Evolutionary conservation across 2,329 filamentous ascomycete genomes (phyloP).

Genomic region (Sphaerulina vaccinii): DNA sequence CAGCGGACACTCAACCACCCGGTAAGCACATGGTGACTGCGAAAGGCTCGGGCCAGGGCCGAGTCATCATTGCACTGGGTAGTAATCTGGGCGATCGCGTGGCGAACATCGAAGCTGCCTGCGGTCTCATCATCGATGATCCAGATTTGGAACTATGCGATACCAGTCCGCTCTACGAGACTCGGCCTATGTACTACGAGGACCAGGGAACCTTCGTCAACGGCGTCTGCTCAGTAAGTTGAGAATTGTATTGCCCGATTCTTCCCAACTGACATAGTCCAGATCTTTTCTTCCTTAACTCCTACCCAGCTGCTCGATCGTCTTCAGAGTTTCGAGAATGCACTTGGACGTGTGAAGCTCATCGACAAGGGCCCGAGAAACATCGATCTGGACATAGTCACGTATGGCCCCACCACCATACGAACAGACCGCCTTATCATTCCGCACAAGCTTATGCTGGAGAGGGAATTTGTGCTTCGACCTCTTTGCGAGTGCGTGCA

Average conservation of each 20-base stretch:
- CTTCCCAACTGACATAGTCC: background rate
- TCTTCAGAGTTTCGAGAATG: constrained; percentile 79
- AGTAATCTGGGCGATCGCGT: constrained; percentile 90
- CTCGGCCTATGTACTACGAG: constrained; percentile 91
- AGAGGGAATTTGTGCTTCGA: constrained; percentile 89
- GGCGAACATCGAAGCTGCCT: constrained; percentile 79
- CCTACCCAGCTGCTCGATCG: constrained; percentile 75
- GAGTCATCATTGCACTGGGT: constrained; percentile 76
- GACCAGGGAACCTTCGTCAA: constrained; percentile 89
- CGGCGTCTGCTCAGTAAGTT: constrained; percentile 80
- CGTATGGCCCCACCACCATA: constrained; percentile 70
- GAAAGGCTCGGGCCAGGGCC: too few relatives aligned
- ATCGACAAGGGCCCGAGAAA: constrained; percentile 93
- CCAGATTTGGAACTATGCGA: constrained; percentile 70
- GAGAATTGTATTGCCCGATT: background rate
- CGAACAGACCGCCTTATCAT: constrained; percentile 72
- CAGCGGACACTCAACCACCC: too few relatives aligned
- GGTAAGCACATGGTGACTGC: too few relatives aligned
- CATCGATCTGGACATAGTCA: constrained; percentile 88
- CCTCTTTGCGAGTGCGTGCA: constrained; percentile 71
- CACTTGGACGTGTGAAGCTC: constrained; percentile 75
- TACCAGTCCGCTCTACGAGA: constrained; percentile 91
- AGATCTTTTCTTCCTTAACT: constrained; percentile 77
- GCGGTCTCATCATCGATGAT: constrained; percentile 67
- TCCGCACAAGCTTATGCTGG: constrained; percentile 80